Conservation (phyloP, 2,329 filamentous ascomycete genomes). For the Pseudocercospora fijiensis region DNA sequence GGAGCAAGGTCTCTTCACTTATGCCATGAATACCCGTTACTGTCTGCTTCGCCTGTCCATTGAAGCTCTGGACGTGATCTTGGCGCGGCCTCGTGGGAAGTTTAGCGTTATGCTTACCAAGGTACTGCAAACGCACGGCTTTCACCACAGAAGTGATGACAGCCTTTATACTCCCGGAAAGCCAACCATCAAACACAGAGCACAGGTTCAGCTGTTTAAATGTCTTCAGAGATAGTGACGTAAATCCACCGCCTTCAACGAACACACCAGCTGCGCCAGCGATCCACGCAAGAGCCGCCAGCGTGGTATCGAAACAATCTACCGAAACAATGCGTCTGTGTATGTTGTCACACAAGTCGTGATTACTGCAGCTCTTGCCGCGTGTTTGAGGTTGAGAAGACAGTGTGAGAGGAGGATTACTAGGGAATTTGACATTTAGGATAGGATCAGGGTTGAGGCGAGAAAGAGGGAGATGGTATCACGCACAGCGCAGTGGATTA, state of each 20-base stretch:
- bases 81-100: background rate
- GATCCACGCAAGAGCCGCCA: background rate
- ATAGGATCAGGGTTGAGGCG: background rate
- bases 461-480: background rate
- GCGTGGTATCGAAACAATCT: background rate
- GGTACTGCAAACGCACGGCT: background rate
- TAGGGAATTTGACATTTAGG: background rate
- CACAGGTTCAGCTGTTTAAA: background rate
- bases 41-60: background rate
- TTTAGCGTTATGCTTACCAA: background rate
- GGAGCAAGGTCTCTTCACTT: background rate
- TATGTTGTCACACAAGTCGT: background rate
- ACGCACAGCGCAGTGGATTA: too few relatives aligned
- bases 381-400: background rate
- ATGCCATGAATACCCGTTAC: background rate
- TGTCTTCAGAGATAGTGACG: background rate
- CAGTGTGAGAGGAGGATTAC: background rate
- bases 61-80: background rate
- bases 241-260: too few relatives aligned
- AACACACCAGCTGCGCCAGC: too few relatives aligned
- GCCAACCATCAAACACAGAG: too few relatives aligned
- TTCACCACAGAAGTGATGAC: background rate
- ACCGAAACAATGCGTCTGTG: background rate
- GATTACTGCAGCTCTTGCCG: background rate
- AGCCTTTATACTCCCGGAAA: background rate